Base-by-base conservation (phyloP, 306 rosid species). In the Pterocarpus macrocarpus region DNA sequence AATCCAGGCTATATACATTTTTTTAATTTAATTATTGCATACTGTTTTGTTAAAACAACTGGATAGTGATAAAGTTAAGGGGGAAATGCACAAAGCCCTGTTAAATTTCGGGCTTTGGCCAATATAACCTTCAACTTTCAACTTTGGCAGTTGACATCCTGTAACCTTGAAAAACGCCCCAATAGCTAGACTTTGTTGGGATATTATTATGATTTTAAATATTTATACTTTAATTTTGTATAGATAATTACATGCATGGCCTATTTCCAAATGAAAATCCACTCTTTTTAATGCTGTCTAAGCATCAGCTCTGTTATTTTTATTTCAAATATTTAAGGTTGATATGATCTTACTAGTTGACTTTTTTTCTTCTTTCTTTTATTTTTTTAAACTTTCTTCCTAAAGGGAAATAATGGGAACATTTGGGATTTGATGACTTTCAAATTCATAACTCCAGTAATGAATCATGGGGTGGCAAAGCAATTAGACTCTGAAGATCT, bases 401-500 rank as follows among this genome's bases (percentile, higher is more conserved):
- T 56, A 64, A 82, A 94, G 95, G 97, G 64, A 77, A 79, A 75
- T 55, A 34, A 47, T 65, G 80, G 71, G 77, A 85, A 80, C 86
- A 89, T 79, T 85, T 93, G 88, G 89, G 85, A 91, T 88, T 73
- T 78, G 67, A 59, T 93, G 93, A 91, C 94, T 75, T 95, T 95
- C 91, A 90, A 88, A 62, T 81, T 88, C 78, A 93, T 95, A 83
- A 85, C 84, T 69, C 86, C 95, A 28, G 93, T 95, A 41, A 88
- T 95, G 94, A 82, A 87, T 64, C 85, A 57, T 41, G 97, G 99
- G 79, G 88, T 81, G 68, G 82, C 66, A 79, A 93, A 93, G 83
- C 97, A 93, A 90, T 86, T 95, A 77, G 93, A 85, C 84, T 84
- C 87, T 69, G 96, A 87, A 33, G 97, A 95, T 88, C 83, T 95